phyloP scores from a whole-genome alignment of 306 rosid genomes.

The Hippophae rhamnoides region DNA sequence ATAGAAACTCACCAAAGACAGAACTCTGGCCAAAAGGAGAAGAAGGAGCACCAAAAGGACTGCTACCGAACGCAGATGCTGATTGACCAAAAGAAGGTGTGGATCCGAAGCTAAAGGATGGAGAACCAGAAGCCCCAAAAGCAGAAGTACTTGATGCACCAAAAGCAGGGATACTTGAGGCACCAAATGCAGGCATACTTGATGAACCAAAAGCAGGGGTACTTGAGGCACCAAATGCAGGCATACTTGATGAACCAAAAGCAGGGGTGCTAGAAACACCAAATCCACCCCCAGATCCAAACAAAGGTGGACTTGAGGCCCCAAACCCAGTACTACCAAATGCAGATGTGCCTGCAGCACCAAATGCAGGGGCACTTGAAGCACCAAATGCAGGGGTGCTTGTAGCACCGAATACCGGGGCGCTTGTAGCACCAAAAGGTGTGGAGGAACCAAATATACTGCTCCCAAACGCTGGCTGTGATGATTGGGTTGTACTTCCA shows the following conservation, averaged over 20 bases:
- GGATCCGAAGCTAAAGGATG: slow-evolving; percentile 60
- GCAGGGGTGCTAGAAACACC: slow-evolving; percentile 53
- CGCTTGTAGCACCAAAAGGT: slow-evolving; percentile 41
- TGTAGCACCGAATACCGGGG: slow-evolving; percentile 34
- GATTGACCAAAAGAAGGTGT: slow-evolving; percentile 67
- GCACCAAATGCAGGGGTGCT: slow-evolving; percentile 49
- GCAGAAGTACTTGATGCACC: slow-evolving; percentile 56
- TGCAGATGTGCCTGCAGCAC: slow-evolving; percentile 52
- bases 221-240: slow-evolving; percentile 13
- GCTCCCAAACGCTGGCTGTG: slow-evolving; percentile 88
- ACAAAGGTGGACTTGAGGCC: slow-evolving; percentile 42
- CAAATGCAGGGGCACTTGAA: slow-evolving; percentile 50
- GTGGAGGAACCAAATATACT: slow-evolving; percentile 73
- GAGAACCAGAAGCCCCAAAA: slow-evolving; percentile 67
- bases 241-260: too few relatives aligned
- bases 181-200: slow-evolving; percentile 43
- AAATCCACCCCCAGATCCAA: slow-evolving; percentile 65
- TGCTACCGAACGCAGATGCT: slow-evolving; percentile 63
- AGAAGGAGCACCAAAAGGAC: slow-evolving; percentile 49
- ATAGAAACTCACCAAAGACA: slow-evolving; percentile 55
- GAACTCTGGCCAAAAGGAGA: slow-evolving; percentile 80
- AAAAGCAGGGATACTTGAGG: slow-evolving; percentile 42
- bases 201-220: slow-evolving; percentile 44
- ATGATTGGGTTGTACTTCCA: slow-evolving; percentile 56
- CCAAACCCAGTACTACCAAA: slow-evolving; percentile 71